Percentiles rank a stretch among this genome's conserved stretches.
Evolutionary conservation across 768 basidiomycete genomes (phyloP).

Genomic region (Tulasnella sp.): DNA sequence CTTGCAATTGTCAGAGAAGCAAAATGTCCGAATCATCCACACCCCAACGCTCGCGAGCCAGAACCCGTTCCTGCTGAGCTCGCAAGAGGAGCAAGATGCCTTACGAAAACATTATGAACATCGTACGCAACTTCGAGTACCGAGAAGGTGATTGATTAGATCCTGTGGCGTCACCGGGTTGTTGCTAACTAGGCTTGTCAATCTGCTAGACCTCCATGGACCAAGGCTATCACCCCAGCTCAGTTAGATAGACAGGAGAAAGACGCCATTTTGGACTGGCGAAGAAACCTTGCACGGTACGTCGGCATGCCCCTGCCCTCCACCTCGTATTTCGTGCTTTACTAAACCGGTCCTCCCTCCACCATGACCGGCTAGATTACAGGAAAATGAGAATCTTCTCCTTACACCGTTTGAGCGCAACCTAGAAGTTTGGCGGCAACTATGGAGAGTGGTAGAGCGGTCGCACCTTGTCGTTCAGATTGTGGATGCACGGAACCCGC

Average conservation of each 20-base stretch:
- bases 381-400: slow-evolving; percentile 84
- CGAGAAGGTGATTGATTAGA: slow-evolving; percentile 52
- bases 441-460: slow-evolving; percentile 95
- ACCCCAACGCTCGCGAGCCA: slow-evolving; percentile 55
- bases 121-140: slow-evolving; percentile 76
- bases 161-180: background rate
- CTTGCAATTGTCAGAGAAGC: slow-evolving; percentile 53
- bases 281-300: slow-evolving; percentile 87
- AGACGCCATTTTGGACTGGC: slow-evolving; percentile 89
- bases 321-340: background rate
- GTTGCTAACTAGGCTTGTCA: background rate
- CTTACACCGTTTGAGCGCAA: slow-evolving; percentile 97
- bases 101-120: slow-evolving; percentile 75
- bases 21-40: slow-evolving; percentile 78
- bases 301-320: slow-evolving; percentile 43
- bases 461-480: slow-evolving; percentile 95
- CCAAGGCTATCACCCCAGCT: slow-evolving; percentile 68
- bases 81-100: slow-evolving; percentile 77
- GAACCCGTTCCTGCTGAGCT: slow-evolving; percentile 83
- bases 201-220: slow-evolving; percentile 75
- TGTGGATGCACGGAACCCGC: slow-evolving; percentile 93
- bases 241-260: slow-evolving; percentile 90
- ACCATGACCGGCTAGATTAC: slow-evolving; percentile 57
- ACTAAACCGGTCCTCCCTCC: background rate
- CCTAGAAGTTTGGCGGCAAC: slow-evolving; percentile 96